A percentile compares a stretch with the other conserved stretches of the same genome.
Evolutionary conservation across 1,284 basidiomycete genomes (phyloP).

Genomic region (Melampsora americana): DNA sequence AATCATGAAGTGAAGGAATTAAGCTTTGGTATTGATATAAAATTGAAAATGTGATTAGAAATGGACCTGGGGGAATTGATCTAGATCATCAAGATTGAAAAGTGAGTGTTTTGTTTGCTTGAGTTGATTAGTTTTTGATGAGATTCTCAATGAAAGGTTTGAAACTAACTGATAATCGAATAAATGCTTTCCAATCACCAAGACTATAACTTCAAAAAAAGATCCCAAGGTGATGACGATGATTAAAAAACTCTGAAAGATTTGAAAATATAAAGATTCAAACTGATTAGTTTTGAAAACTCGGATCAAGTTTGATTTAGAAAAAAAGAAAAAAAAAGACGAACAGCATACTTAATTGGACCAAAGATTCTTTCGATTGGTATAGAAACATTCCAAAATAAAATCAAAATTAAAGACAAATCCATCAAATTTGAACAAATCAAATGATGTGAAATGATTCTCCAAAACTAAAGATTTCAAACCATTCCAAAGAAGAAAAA

Average conservation of each 20-base stretch:
- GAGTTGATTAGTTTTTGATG: too few species aligned
- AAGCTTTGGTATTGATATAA: slow-evolving; percentile 24
- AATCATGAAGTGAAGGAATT: slow-evolving; percentile 27
- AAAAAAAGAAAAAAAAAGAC: slow-evolving; percentile 6
- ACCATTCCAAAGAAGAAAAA: background rate
- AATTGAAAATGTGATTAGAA: slow-evolving; percentile 39
- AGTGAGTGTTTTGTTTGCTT: too few species aligned
- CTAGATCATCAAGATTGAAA: background rate
- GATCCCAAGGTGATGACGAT: slow-evolving; percentile 18
- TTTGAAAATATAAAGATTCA: background rate
- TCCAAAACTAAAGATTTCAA: slow-evolving; percentile 40
- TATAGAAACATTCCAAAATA: slow-evolving; percentile 24
- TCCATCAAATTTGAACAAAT: slow-evolving; percentile 36
- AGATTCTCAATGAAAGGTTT: background rate
- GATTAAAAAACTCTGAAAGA: slow-evolving; percentile 23
- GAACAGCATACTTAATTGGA: slow-evolving; percentile 43
- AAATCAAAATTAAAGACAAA: slow-evolving; percentile 23
- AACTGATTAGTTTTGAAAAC: too few species aligned
- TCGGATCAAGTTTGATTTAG: too few species aligned
- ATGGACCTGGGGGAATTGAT: slow-evolving; percentile 39
- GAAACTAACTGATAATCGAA: slow-evolving; percentile 26
- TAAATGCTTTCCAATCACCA: slow-evolving; percentile 20
- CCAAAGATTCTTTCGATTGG: slow-evolving; percentile 25
- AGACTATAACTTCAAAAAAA: slow-evolving; percentile 20
- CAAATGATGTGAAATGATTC: slow-evolving; percentile 30